Evolutionary conservation across 106 monocot species (phyloP), one percentile per base, ranked within the genome.

Genomic region (Vanilla planifolia): DNA sequence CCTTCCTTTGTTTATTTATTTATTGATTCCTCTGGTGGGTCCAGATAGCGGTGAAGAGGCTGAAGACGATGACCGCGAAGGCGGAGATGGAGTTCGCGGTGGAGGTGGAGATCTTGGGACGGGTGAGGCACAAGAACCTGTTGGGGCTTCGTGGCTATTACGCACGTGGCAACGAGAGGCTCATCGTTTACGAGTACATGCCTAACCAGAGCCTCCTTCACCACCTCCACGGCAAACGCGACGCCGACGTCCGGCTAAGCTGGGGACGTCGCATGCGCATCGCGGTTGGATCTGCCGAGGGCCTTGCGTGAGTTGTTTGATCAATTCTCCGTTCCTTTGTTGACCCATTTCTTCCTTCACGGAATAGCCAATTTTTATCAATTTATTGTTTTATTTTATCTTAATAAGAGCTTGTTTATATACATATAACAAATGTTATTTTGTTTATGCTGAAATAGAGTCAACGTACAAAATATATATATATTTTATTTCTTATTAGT

Each of bases 121-220:
- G 74, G 34, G 79, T 80, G 27, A 60, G 74, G 61, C 79, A 80
- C 60, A 75, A 71, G 48, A 80, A 80, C 26, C 56, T 80, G 6
- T 46, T 80, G 13, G 48, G 74, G 46, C 79, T 75, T 4, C 29
- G 70, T 9, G 79, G 79, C 1, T 80, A 61, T 43, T 75, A 66
- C 25, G 74, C 65, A 26, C 74, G 74, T 1, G 61, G 74, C 0
- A 60, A 71, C 0, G 74, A 80, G 36, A 35, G 74, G 39, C 70
- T 80, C 8, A 80, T 80, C 16, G 65, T 80, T 8, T 71, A 80
- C 23, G 74, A 75, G 15, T 74, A 79, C 64, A 79, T 79, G 79
- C 79, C 73, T 26, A 79, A 79, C 43, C 73, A 59, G 34, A 80
- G 79, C 55, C 69, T 80, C 29, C 10, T 48, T 17, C 43, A 42